Evolutionary conservation across 768 basidiomycete species (phyloP), one percentile per base, ranked within the genome.

Genomic region (Mrakia frigida): DNA sequence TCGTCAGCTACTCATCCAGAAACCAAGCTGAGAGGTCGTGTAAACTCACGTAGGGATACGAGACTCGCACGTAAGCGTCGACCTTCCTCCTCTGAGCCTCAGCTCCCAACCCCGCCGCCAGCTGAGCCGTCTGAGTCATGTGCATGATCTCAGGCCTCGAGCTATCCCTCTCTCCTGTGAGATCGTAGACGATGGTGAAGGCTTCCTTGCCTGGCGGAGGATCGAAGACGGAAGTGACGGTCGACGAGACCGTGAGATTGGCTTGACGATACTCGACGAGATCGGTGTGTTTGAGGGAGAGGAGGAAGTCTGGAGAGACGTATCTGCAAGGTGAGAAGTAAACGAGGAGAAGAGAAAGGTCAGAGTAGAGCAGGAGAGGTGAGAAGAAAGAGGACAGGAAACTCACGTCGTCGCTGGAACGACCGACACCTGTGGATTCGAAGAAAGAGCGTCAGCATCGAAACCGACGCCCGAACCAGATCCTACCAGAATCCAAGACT

Each of bases 161-260:
- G 80, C 87, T 87, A 74, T 88, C 87, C 75, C 91, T 85, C 82
- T 94, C 92, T 60, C 93, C 93, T 3, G 91, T 90, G 79, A 90
- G 88, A 84, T 94, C 93, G 82, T 93, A 93, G 31, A 94, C 90
- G 83, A 91, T 90, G 75, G 89, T 86, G 82, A 90, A 94, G 6
- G 89, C 86, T n/a, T 86, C 83, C 79, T 88, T 85, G 73, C 90
- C 91, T 77, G 88, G 87, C 1, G 89, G 87, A 13, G 91, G 90
- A 75, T 91, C 90, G 79, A 92, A 94, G 43, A 86, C 86, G 28
- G 89, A 85, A 56, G 88, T 84, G 71, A 94, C 89, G 31, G 87
- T 88, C 52, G 88, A 92, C 41, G 89, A 83, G 70, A 91, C 87
- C 41, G 90, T 92, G 74, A 94, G 84, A 82, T 94, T 94, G 39